Conservation (phyloP, 1,284 basidiomycete species). For the Irpex sp. region DNA sequence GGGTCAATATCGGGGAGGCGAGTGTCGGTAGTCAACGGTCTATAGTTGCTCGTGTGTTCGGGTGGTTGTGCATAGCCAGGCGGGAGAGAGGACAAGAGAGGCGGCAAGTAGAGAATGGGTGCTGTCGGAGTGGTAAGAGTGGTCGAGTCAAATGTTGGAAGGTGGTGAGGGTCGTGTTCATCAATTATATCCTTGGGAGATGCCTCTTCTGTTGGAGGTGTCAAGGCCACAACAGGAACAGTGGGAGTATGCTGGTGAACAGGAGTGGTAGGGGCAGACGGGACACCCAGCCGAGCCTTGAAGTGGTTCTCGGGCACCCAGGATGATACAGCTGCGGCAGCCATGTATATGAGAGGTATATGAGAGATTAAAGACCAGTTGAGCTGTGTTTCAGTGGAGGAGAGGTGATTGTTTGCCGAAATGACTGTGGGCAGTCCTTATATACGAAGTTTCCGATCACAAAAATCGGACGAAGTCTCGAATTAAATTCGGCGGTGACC, state of each 20-base stretch:
- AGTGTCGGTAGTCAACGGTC: slow-evolving; percentile 57
- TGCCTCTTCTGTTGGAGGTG: slow-evolving; percentile 5
- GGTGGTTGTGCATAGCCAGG: slow-evolving; percentile 20
- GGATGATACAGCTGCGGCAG: background rate
- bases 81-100: slow-evolving; percentile 71
- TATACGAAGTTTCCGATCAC: background rate
- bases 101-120: slow-evolving; percentile 74
- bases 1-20: slow-evolving; percentile 80
- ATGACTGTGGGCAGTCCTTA: background rate
- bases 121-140: slow-evolving; percentile 32
- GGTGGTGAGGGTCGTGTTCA: slow-evolving; percentile 46
- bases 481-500: background rate
- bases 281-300: background rate
- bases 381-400: background rate
- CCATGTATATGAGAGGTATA: background rate
- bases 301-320: slow-evolving; percentile 1
- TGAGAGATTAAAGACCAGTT: background rate
- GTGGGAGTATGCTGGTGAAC: background rate
- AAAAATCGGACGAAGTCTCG: background rate
- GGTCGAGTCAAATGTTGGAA: slow-evolving; percentile 42
- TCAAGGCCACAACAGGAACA: background rate
- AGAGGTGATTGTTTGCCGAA: background rate
- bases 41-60: slow-evolving; percentile 26
- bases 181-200: background rate
- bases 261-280: background rate